These are phyloP conservation scores for Conidiobolus incongruus DNA, from an alignment of 371 early-diverging fungal species.

Conservation along the genomic window DNA sequence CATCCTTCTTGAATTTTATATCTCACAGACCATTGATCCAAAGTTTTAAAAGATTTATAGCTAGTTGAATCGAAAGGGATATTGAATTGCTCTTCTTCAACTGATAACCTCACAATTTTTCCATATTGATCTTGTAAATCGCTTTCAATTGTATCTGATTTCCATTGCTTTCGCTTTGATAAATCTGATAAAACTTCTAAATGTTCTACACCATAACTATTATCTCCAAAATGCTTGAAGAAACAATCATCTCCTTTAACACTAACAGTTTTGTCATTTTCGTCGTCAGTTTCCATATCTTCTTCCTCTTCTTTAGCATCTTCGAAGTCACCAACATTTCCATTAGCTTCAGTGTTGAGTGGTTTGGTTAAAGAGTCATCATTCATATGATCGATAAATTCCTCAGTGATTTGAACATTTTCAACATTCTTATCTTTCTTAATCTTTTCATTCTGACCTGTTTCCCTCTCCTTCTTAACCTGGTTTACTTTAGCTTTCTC, in stretches of 20 bases:
- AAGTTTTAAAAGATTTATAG: neutral
- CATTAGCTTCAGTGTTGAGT: slow-evolving; percentile 19
- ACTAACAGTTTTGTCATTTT: slow-evolving; percentile 7
- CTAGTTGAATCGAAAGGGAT: neutral
- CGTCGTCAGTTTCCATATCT: slow-evolving; percentile 7
- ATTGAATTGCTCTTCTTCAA: neutral
- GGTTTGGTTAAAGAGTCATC: no score
- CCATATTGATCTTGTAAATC: neutral
- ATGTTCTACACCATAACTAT: slow-evolving; percentile 9
- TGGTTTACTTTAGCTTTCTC: neutral
- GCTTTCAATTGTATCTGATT: slow-evolving; percentile 6
- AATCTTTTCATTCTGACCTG: neutral
- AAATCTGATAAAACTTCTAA: slow-evolving; percentile 18
- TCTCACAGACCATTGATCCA: neutral
- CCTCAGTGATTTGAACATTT: no score
- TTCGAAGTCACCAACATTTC: slow-evolving; percentile 10
- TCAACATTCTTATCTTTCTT: neutral
- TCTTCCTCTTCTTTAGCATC: slow-evolving; percentile 11
- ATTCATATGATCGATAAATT: no score
- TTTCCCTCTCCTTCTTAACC: neutral
- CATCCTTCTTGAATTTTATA: slow-evolving; percentile 7
- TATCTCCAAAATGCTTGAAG: slow-evolving; percentile 18
- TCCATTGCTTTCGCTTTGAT: slow-evolving; percentile 22
- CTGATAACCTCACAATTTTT: neutral
- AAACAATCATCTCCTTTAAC: slow-evolving; percentile 8